Base-by-base conservation (phyloP, 2,329 filamentous ascomycete species). In the Penicillium sp. region DNA sequence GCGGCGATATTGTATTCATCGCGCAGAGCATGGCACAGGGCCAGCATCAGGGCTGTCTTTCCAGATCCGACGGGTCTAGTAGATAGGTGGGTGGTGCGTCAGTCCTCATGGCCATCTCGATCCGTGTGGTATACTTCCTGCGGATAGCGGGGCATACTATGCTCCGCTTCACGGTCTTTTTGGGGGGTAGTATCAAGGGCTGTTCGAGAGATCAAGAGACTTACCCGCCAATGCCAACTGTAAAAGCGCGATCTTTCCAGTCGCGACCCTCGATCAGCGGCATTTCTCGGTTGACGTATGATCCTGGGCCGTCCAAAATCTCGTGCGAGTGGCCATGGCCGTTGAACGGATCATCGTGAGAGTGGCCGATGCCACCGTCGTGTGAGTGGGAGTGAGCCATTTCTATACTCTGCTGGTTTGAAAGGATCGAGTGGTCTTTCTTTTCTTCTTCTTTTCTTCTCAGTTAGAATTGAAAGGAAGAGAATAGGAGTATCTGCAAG, bases 141-240 rank as follows among this genome's bases (percentile, higher is more conserved):
- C 3, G 2, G 18, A 18, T 18, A 29, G 33, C 26, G 43, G 43
- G 43, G 43, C 25, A 36, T 11, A 27, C 33, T 18, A 45, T 27
- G 36, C 18, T 18, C 18, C 18, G 18, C 18, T 18, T 18, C 18
- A 18, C 18, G 18, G 18, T 18, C 18, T 18, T 18, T 18, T 18
- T 18, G 18, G 18, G 18, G 18, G 18, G 18, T 18, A 18, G 18
- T 18, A 18, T 3, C 18, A 24, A 28, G 12, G 26, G 6, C 13
- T 3, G 1, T 25, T 5, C 18, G 35, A 32, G 18, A 42, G 11
- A 6, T 32, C 36, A 35, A 36, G 34, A 32, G 6, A 49, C 81
- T 59, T 77, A 95, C 90, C 93, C 93, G 73, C 93, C 93, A 72
- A 97, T 97, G n/a, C 93, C 93, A 62, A 98, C 80, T 4, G 93